A percentile compares a stretch with the other conserved stretches of the same genome.
Evolutionary conservation across 805 yeast species (phyloP).

Genomic region (Ogataea ramenticola): DNA sequence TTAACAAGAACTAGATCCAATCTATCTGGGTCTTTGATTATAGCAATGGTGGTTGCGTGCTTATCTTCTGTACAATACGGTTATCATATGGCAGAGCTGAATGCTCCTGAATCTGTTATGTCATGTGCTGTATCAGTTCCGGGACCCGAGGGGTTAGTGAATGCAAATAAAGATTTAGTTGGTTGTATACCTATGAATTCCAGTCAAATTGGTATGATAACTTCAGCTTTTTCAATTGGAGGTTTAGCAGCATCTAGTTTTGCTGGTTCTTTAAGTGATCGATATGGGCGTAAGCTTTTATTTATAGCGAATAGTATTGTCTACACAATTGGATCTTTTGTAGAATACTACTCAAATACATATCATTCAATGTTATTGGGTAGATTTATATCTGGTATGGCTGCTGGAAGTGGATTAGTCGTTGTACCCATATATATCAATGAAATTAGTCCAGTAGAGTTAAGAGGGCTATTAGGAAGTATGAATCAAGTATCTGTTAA

Average conservation of each 20-base stretch:
- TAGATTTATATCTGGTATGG: conserved; percentile 72
- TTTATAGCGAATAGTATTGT: conserved; percentile 44
- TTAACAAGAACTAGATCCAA: conserved; percentile 1
- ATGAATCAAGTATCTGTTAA: conserved; percentile 86
- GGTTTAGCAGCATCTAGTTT: conserved; percentile 70
- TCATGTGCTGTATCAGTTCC: conserved; percentile 38
- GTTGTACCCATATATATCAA: conserved; percentile 76
- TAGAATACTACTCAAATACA: conserved; percentile 45
- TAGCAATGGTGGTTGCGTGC: conserved; percentile 52
- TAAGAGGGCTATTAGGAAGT: conserved; percentile 77
- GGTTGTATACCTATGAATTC: conserved; percentile 52
- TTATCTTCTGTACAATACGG: conserved; percentile 86
- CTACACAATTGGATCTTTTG: conserved; percentile 53
- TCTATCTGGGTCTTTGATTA: conserved; percentile 29
- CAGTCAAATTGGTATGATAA: conserved; percentile 60
- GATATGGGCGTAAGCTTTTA: conserved; percentile 54
- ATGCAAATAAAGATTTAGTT: conserved; percentile 21
- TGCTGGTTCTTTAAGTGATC: conserved; percentile 60
- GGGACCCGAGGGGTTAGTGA: conserved; percentile 15
- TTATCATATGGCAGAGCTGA: conserved; percentile 89
- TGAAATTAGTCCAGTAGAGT: conserved; percentile 64
- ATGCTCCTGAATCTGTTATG: conserved; percentile 75
- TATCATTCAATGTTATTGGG: conserved; percentile 49
- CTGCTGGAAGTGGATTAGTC: conserved; percentile 84
- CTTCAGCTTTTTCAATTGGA: conserved; percentile 77